Evolutionary conservation across 495 filamentous ascomycete genomes (phyloP).

Genomic region (Hypomontagnella monticulosa): DNA sequence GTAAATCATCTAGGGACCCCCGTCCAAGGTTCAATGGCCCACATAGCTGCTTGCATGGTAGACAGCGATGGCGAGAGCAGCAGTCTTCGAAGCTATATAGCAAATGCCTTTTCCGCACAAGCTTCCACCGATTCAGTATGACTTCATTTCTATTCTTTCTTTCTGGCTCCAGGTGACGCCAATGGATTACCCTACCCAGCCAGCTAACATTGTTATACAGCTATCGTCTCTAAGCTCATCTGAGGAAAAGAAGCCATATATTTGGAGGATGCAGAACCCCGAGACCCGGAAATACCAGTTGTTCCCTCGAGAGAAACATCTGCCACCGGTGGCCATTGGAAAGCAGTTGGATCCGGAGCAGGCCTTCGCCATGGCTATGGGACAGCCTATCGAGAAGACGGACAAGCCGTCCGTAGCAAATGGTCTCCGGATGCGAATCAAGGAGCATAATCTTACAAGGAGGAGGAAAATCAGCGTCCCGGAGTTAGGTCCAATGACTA

Average conservation of each 20-base stretch:
- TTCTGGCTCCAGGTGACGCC: conserved; percentile 8
- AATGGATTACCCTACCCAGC: conserved; percentile 32
- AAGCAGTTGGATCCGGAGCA: conserved; percentile 63
- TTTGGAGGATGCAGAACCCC: conserved; percentile 64
- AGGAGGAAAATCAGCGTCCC: conserved; percentile 71
- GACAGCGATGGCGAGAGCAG: conserved; percentile 49
- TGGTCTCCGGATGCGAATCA: conserved; percentile 59
- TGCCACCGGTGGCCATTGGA: conserved; percentile 43
- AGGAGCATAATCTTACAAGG: conserved; percentile 62
- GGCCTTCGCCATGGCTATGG: conserved; percentile 57
- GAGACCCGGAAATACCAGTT: conserved; percentile 61
- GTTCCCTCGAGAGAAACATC: conserved; percentile 59
- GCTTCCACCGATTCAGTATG: conserved; percentile 58
- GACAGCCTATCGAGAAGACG: conserved; percentile 42
- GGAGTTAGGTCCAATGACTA: conserved; percentile 73
- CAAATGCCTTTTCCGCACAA: conserved; percentile 53
- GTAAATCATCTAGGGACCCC: conserved; percentile 37
- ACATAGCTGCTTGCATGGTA: conserved; percentile 60
- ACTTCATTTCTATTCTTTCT: background rate
- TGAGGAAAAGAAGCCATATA: conserved; percentile 55
- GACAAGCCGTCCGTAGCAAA: conserved; percentile 53
- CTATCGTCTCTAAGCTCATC: conserved; percentile 45
- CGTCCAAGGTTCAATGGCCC: conserved; percentile 54
- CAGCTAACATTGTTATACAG: conserved; percentile 38
- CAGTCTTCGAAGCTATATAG: conserved; percentile 58